Evolutionary conservation across 805 yeast genomes (phyloP).

Genomic region (Vanderwaltozyma polyspora): DNA sequence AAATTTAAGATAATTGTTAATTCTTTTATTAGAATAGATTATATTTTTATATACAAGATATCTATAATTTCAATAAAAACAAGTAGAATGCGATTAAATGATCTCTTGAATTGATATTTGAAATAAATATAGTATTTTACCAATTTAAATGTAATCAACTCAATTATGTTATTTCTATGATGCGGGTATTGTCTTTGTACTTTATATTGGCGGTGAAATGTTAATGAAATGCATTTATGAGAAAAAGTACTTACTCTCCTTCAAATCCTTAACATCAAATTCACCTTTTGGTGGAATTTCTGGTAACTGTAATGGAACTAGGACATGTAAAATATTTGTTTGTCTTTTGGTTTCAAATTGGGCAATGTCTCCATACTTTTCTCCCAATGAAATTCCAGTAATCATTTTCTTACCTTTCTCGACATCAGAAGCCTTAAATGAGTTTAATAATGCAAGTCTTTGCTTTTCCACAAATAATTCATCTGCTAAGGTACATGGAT

Average conservation of each 20-base stretch:
- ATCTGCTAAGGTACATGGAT: slow-evolving; percentile 53
- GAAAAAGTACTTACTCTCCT: slow-evolving; percentile 73
- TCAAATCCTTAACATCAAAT: slow-evolving; percentile 65
- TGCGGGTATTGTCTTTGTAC: too few species aligned
- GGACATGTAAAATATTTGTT: slow-evolving; percentile 26
- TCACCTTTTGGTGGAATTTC: slow-evolving; percentile 69
- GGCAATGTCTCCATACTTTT: slow-evolving; percentile 21
- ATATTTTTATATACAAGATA: too few species aligned
- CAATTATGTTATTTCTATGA: too few species aligned
- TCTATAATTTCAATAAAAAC: too few species aligned
- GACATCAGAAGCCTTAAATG: slow-evolving; percentile 40
- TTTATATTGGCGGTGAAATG: too few species aligned
- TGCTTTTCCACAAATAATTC: slow-evolving; percentile 62
- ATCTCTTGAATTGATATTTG: too few species aligned
- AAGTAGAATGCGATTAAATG: too few species aligned
- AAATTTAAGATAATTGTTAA: too few species aligned
- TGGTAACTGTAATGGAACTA: slow-evolving; percentile 64
- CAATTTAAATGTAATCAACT: too few species aligned
- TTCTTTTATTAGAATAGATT: too few species aligned
- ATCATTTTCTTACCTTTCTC: slow-evolving; percentile 42
- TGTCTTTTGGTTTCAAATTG: slow-evolving; percentile 12
- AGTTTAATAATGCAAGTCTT: slow-evolving; percentile 44
- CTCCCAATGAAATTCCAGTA: slow-evolving; percentile 58
- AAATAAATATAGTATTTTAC: too few species aligned
- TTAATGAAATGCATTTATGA: too few species aligned